These are phyloP conservation scores for Trichophaea hybrida DNA, from an alignment of 2,329 filamentous ascomycete species.

Conservation along the genomic window DNA sequence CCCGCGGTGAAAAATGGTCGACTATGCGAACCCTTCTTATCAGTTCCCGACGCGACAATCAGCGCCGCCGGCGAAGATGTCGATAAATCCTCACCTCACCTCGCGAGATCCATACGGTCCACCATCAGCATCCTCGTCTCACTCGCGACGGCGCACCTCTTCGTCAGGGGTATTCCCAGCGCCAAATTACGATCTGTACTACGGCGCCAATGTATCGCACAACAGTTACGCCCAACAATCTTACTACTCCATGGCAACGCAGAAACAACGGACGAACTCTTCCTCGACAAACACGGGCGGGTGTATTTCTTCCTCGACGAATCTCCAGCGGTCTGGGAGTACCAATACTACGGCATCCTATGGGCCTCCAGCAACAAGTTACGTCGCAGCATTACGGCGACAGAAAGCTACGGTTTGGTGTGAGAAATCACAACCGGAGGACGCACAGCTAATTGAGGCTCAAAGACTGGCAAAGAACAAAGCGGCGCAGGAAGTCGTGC, in stretches of 20 bases:
- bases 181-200: conserved; percentile 6
- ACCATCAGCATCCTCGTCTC: conserved; percentile 11
- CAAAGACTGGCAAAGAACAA: conserved; percentile 77
- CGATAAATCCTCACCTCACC: conserved; percentile 14
- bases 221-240: conserved; percentile 5
- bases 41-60: conserved; percentile 18
- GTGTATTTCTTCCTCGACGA: neutral
- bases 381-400: conserved; percentile 88
- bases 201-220: conserved; percentile 2
- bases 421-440: conserved; percentile 82
- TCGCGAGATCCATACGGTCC: conserved; percentile 12
- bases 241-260: neutral
- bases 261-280: neutral
- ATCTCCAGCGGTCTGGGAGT: conserved; percentile 16
- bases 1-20: conserved; percentile 12
- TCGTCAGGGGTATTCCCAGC: conserved; percentile 16
- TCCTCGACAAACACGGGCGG: neutral
- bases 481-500: conserved; percentile 60
- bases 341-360: conserved; percentile 18
- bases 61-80: conserved; percentile 8
- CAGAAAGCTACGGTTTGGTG: conserved; percentile 99
- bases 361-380: conserved; percentile 43
- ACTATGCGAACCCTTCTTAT: conserved; percentile 16
- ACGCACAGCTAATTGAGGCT: conserved; percentile 66
- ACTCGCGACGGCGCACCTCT: conserved; percentile 15